Evolutionary conservation across 176 grass and related monocot genomes (phyloP), one percentile per base, ranked within the genome.

Genomic region (Bothriochloa decipiens): DNA sequence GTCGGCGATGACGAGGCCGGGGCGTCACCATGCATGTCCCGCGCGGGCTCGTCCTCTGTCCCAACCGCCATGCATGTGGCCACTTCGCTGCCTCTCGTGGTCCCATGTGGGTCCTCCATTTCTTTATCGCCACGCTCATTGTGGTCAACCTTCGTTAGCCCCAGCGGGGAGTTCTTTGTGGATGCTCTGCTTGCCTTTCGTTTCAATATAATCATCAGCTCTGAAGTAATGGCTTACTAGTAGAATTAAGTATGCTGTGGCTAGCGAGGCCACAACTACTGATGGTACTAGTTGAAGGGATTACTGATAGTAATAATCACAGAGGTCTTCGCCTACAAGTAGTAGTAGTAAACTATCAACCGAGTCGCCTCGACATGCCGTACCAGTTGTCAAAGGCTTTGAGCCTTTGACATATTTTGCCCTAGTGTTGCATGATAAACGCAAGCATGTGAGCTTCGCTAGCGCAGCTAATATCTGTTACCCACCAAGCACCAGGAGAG

Each of bases 71-170:
- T 70, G 28, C 86, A 88, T 88, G 86, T 79, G 86, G 65, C 65
- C 72, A 77, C 40, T 41, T 20, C 40, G 86, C 73, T 78, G 73
- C 74, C 86, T 83, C 85, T 88, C 73, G 57, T 88, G 80, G 74
- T 68, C 81, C 35, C 86, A 83, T 65, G 80, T 78, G 74, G 80
- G 41, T 82, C 78, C 64, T 36, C 12, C 18, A 26, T 22, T 57
- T 85, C 78, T 53, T 45, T 16, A 49, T 40, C 65, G 3, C 65
- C 45, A 23, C 2, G 41, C 15, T n/a, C 5, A 28, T 18, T 28
- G 23, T 7, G 14, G 4, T 57, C n/a, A 26, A 11, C 60, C 7
- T 42, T 5, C 1, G 23, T 13, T 63, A 63, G 11, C 8, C 60
- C 23, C 8, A 11, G 58, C 58, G 1, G 3, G 22, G 2, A 22